phyloP scores from a whole-genome alignment of 1,284 basidiomycete genomes.

The Cryptococcus sp. region DNA sequence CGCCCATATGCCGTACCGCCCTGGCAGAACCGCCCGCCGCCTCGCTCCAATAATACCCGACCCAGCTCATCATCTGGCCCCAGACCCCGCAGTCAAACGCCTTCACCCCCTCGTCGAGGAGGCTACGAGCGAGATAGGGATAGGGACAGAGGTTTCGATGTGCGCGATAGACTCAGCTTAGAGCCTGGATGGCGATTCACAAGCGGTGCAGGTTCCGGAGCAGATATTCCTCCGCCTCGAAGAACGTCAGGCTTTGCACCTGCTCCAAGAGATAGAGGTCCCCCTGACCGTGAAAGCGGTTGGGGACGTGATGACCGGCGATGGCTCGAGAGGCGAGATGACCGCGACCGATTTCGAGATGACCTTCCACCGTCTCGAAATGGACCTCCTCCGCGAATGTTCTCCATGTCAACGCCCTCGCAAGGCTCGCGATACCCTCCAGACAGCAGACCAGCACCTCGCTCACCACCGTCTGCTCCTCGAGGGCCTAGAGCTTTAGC shows the following conservation, averaged over 20 bases:
- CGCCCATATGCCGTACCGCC: constrained; percentile 16
- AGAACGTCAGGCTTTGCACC: background rate
- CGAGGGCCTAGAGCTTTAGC: constrained; percentile 8
- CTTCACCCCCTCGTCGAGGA: constrained; percentile 17
- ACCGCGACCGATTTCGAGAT: constrained; percentile 13
- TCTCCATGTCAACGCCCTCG: background rate
- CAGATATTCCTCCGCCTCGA: background rate
- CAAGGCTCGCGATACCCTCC: constrained; percentile 9
- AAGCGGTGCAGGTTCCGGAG: background rate
- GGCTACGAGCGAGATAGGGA: constrained; percentile 4
- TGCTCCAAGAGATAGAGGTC: background rate
- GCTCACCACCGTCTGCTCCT: constrained; percentile 21
- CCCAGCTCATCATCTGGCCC: constrained; percentile 8
- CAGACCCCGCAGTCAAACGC: constrained; percentile 17
- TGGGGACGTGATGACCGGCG: background rate
- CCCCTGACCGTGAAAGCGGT: background rate
- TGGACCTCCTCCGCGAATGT: background rate
- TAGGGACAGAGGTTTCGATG: constrained; percentile 3
- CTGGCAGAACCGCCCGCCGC: constrained; percentile 14
- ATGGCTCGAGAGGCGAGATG: background rate
- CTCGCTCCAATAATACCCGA: constrained; percentile 5
- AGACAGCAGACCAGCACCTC: constrained; percentile 10
- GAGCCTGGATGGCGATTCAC: background rate
- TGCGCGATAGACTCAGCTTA: background rate
- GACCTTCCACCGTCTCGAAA: constrained; percentile 5